phyloP scores from a whole-genome alignment of 2,329 filamentous ascomycete genomes.

The Phaeosphaeria sp. region DNA sequence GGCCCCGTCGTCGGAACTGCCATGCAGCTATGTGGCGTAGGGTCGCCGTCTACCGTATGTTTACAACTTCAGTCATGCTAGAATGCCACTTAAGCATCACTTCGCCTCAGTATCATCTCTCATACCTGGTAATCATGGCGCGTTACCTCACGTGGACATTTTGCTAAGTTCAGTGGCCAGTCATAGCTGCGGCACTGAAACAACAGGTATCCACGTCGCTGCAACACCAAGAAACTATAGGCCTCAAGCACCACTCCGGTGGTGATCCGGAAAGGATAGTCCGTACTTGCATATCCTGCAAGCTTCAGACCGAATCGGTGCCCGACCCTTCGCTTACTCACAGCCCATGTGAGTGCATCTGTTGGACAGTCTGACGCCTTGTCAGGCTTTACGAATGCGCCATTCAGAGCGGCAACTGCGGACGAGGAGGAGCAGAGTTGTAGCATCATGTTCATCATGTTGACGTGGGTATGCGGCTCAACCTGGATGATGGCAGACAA shows the following conservation, averaged over 20 bases:
- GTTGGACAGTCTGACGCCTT: not conserved
- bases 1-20: not conserved
- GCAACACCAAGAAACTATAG: not conserved
- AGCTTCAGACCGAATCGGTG: not conserved
- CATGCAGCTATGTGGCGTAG: not conserved
- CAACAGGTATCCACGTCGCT: not conserved
- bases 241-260: not conserved
- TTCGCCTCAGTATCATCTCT: not conserved
- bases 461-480: not conserved
- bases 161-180: constrained; percentile 3
- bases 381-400: not conserved
- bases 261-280: not conserved
- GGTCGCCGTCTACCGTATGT: not conserved
- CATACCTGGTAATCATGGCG: not conserved
- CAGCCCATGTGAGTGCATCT: not conserved
- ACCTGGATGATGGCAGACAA: not conserved
- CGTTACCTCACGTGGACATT: constrained; percentile 4
- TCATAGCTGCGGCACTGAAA: constrained; percentile 15
- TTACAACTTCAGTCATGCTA: not conserved
- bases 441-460: not conserved
- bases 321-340: not conserved
- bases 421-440: not conserved
- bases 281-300: not conserved
- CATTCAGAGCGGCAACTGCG: not conserved
- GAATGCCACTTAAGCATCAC: not conserved